Evolutionary conservation across 495 filamentous ascomycete species (phyloP).

Genomic region (Penicillium antarcticum): DNA sequence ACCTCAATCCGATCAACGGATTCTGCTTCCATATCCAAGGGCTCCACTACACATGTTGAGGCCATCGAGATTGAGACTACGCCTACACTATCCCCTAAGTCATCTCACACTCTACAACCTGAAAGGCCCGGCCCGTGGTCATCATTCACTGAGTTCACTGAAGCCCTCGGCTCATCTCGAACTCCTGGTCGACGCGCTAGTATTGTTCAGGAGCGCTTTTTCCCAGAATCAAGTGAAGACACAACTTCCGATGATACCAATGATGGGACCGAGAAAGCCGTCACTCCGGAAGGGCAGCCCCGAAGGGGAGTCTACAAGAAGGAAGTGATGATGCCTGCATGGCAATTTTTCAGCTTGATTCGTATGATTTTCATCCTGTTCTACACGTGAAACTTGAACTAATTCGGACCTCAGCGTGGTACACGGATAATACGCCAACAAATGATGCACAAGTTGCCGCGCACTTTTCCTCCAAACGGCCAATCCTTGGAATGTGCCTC

Average conservation of each 20-base stretch:
- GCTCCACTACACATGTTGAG: constrained; percentile 53
- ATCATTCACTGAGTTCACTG: constrained; percentile 24
- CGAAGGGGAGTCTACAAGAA: constrained; percentile 58
- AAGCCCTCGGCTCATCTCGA: constrained; percentile 17
- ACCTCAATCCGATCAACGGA: constrained; percentile 51
- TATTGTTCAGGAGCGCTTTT: constrained; percentile 60
- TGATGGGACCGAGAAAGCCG: constrained; percentile 14
- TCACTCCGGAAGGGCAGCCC: constrained; percentile 14
- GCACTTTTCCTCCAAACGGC: constrained; percentile 70
- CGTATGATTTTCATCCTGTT: constrained; percentile 47
- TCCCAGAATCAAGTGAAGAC: constrained; percentile 40
- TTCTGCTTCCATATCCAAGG: constrained; percentile 44
- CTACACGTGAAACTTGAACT: constrained; percentile 20
- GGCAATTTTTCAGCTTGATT: constrained; percentile 94
- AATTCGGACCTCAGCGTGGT: constrained; percentile 51
- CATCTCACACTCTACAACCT: constrained; percentile 30
- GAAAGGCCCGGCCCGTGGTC: constrained; percentile 29
- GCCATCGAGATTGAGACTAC: constrained; percentile 52
- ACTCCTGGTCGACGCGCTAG: constrained; percentile 49
- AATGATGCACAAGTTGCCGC: constrained; percentile 67
- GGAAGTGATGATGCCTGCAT: constrained; percentile 92
- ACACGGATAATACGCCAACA: constrained; percentile 67
- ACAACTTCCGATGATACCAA: constrained; percentile 26
- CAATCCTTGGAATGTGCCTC: constrained; percentile 85
- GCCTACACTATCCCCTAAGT: constrained; percentile 36